These are phyloP conservation scores for Candida neerlandica DNA, from an alignment of 1,139 yeast species.

Conservation along the genomic window DNA sequence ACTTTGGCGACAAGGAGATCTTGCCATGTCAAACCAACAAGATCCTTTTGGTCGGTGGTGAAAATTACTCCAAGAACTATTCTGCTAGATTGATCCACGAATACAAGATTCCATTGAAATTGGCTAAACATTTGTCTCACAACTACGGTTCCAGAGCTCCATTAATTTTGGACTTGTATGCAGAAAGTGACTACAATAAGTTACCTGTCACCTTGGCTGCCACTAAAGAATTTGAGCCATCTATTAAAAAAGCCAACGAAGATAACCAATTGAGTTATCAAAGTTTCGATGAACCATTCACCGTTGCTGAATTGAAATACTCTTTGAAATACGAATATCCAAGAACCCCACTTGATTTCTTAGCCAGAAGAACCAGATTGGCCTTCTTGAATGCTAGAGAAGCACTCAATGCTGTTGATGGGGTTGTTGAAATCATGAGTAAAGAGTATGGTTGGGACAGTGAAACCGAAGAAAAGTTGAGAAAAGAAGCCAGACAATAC, in stretches of 20 bases:
- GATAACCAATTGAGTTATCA: constrained; percentile 46
- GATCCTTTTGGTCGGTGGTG: constrained; percentile 76
- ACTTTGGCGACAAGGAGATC: constrained; percentile 37
- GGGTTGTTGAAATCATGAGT: constrained; percentile 85
- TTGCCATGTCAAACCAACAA: constrained; percentile 67
- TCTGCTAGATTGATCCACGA: constrained; percentile 82
- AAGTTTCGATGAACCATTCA: constrained; percentile 80
- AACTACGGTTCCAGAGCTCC: constrained; percentile 94
- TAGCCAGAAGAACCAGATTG: constrained; percentile 91
- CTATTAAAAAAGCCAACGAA: constrained; percentile 33
- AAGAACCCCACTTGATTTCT: constrained; percentile 85
- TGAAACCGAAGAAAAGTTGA: constrained; percentile 59
- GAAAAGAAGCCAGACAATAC: constrained; percentile 53
- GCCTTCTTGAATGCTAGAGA: constrained; percentile 90
- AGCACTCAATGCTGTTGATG: constrained; percentile 79
- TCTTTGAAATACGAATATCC: constrained; percentile 83
- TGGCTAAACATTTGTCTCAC: constrained; percentile 81
- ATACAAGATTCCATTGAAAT: constrained; percentile 69
- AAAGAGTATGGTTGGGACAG: constrained; percentile 75
- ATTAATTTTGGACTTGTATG: constrained; percentile 67
- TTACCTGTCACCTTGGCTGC: constrained; percentile 66
- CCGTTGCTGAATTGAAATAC: constrained; percentile 88
- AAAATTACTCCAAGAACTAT: constrained; percentile 63
- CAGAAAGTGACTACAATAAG: constrained; percentile 53
- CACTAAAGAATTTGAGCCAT: constrained; percentile 34